Evolutionary conservation across 768 basidiomycete genomes (phyloP), one percentile per base, ranked within the genome.

Genomic region (Boletus eberwhitei): DNA sequence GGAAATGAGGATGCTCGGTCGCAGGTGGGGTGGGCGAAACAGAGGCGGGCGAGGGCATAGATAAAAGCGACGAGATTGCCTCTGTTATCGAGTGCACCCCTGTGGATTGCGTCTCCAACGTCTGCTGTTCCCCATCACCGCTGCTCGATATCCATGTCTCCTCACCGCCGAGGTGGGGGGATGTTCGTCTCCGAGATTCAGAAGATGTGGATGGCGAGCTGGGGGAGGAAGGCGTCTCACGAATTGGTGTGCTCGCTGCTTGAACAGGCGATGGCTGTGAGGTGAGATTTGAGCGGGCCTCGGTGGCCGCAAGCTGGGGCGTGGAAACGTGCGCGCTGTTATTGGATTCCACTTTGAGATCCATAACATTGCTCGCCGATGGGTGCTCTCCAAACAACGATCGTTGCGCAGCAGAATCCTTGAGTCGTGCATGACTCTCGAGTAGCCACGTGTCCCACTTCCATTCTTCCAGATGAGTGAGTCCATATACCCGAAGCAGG

Each of bases 391-490:
- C 65, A 6, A 68, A 56, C 8, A 52, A 51, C 0, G 56, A 46
- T 22, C 37, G 52, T 32, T 48, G 66, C n/a, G 24, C 32, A 3
- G 60, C 38, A 16, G 48, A 38, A n/a, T 74, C 75, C 19, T 73
- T 76, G 34, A 69, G 65, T 51, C 79, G 79, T 1, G 75, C 76
- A 37, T 70, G 75, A 59, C 87, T 87, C 65, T 89, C 87, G 4
- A 76, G 79, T 61, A 88, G 83, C 89, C 90, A 93, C 7, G 77
- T 76, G 46, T 92, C 90, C 88, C 92, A 90, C 62, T 96, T 95
- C 84, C 90, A 98, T 63, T 94, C 84, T 58, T 98, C 95, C 59
- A 98, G 85, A 73, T 98, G 94, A 2, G 94, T 98, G 50, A 96
- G 84, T 6, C 97, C 97, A 58, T 94, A 98, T 1, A 97, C 93